Conservation (phyloP, 306 rosid genomes). For the Spatholobus suberectus region DNA sequence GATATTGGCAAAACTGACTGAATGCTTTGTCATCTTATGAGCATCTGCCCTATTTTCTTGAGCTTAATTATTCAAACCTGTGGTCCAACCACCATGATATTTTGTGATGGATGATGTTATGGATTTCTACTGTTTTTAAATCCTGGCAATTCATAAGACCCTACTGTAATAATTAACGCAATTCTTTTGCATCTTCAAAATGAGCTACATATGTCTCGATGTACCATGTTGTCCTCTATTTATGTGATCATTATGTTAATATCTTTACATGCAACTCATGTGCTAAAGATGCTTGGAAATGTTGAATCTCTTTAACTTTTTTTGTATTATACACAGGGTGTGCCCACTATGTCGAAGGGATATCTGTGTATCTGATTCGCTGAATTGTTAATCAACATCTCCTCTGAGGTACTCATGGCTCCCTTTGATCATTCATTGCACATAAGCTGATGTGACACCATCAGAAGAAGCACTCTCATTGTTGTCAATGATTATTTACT, state of each 20-base stretch:
- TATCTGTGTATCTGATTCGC: conserved; percentile 70
- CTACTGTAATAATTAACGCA: conserved; percentile 17
- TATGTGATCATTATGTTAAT: conserved; percentile 19
- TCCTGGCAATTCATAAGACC: conserved; percentile 29
- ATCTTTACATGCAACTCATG: conserved; percentile 17
- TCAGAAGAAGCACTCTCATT: conserved; percentile 51
- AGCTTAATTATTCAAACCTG: not conserved
- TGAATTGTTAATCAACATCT: conserved; percentile 35
- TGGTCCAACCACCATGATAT: conserved; percentile 9
- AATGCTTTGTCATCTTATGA: not conserved
- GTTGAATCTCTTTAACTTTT: conserved; percentile 27
- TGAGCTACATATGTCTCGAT: conserved; percentile 20
- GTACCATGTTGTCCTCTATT: conserved; percentile 31
- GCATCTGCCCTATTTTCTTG: not conserved
- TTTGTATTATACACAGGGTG: conserved; percentile 69
- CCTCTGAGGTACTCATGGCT: conserved; percentile 26
- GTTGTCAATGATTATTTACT: conserved; percentile 48
- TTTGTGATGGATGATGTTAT: conserved; percentile 19
- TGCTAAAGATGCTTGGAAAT: conserved; percentile 29
- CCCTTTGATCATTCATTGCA: conserved; percentile 29
- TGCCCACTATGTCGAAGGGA: conserved; percentile 97
- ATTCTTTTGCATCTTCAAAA: conserved; percentile 10
- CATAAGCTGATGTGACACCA: conserved; percentile 30
- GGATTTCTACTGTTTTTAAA: not conserved
- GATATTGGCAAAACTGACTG: not conserved